These are phyloP conservation scores for Ophiobolus disseminans DNA, from an alignment of 2,329 filamentous ascomycete species.

Conservation along the genomic window DNA sequence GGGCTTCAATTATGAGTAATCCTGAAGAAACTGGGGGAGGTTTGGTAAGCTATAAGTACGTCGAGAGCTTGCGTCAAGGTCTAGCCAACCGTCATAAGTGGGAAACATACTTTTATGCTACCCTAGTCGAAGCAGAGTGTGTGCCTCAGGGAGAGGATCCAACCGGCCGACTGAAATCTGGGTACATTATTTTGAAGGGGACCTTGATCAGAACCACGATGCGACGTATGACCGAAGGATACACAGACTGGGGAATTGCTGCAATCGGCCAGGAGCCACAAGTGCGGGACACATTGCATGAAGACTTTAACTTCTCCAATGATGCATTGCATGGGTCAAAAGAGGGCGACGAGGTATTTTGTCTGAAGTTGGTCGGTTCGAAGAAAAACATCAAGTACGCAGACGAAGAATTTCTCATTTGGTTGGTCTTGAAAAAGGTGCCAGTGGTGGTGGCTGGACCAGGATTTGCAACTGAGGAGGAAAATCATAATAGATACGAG, in stretches of 20 bases:
- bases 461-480: neutral
- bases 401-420: neutral
- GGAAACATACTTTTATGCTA: neutral
- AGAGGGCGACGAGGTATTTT: neutral
- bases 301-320: neutral
- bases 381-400: neutral
- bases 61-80: neutral
- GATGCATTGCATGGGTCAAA: neutral
- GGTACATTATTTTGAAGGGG: conserved; percentile 1
- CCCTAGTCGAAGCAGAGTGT: neutral
- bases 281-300: neutral
- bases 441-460: no score
- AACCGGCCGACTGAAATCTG: neutral
- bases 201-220: conserved; percentile 1
- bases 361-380: conserved; percentile 2
- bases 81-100: neutral
- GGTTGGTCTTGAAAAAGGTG: neutral
- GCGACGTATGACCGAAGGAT: neutral
- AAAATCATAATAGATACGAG: neutral
- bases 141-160: neutral
- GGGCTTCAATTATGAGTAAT: conserved; percentile 10
- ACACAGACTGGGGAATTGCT: neutral
- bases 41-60: neutral
- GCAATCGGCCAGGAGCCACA: neutral
- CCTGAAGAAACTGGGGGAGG: neutral